Percentiles rank a stretch among this genome's conserved stretches.
These are phyloP conservation scores for Agrocybe praecox DNA, from an alignment of 768 basidiomycete genomes.

Conservation along the genomic window DNA sequence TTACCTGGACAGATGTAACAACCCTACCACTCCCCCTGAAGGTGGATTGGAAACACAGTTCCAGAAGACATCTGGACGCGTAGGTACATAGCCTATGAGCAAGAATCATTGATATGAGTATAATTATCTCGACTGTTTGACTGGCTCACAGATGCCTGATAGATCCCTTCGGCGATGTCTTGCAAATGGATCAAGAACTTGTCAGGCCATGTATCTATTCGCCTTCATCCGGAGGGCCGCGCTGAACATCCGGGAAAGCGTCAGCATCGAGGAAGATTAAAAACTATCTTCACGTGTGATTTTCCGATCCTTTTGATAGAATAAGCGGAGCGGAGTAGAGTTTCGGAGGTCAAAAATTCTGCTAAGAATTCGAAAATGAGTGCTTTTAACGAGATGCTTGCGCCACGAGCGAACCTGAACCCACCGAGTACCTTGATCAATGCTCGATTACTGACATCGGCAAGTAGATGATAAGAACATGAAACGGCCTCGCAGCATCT, in stretches of 20 bases:
- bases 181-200: neutral
- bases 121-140: neutral
- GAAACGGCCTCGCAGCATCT: no score
- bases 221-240: no score
- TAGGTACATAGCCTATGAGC: neutral
- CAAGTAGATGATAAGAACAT: neutral
- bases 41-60: neutral
- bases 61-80: neutral
- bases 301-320: no score
- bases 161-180: conserved; percentile 4
- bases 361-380: no score
- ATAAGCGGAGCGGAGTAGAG: no score
- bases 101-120: conserved; percentile 2
- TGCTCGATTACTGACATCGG: conserved; percentile 1
- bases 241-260: no score
- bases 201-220: neutral
- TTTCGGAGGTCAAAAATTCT: no score
- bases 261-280: no score
- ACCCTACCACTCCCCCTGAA: neutral
- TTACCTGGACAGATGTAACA: neutral
- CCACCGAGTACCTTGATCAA: neutral
- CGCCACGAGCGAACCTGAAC: no score
- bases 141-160: neutral
- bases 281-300: no score
- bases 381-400: no score